Evolutionary conservation across 2,329 filamentous ascomycete genomes (phyloP), one percentile per base, ranked within the genome.

Genomic region (Colletotrichum sp.): DNA sequence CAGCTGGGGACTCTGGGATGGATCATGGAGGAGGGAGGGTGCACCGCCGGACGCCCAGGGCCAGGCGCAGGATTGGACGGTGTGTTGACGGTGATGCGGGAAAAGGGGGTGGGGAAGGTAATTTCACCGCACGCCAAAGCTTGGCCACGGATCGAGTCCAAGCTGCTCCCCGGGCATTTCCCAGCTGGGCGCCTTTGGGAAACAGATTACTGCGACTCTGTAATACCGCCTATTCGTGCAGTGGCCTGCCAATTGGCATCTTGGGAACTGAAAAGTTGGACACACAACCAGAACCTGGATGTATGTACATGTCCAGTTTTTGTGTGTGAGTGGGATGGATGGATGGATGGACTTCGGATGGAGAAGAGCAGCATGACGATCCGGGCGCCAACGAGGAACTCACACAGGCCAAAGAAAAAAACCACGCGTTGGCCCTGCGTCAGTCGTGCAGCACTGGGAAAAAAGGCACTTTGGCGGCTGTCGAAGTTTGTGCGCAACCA

Each of bases 101-200:
- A 76, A 76, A 76, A 76, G 73, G 73, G 70, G 73, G 73, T 76
- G 73, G 73, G 32, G 73, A 73, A 73, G 21, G 70, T 69, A 76
- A 76, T 76, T 76, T 76, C 73, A 69, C 62, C 57, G n/a, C 57
- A 60, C 59, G 70, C 70, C 70, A 69, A 69, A 76, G 73, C 73
- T 76, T 76, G 73, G 73, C 24, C 59, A 36, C 34, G 70, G 44
- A 62, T 68, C 28, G 36, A 63, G 65, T 71, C 69, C 68, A 67
- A 75, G 72, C 72, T 36, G 60, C 36, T 55, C 24, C 72, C 68
- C 64, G 66, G 36, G 24, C 64, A 49, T 28, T 28, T 34, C 64
- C 64, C 52, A 28, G 18, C 15, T 55, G 28, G 30, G 64, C 28
- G 39, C 39, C 39, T n/a, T 13, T 64, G 21, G 32, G n/a, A 62